Conservation (phyloP, 2,329 filamentous ascomycete genomes). For the Penicillium italicum region DNA sequence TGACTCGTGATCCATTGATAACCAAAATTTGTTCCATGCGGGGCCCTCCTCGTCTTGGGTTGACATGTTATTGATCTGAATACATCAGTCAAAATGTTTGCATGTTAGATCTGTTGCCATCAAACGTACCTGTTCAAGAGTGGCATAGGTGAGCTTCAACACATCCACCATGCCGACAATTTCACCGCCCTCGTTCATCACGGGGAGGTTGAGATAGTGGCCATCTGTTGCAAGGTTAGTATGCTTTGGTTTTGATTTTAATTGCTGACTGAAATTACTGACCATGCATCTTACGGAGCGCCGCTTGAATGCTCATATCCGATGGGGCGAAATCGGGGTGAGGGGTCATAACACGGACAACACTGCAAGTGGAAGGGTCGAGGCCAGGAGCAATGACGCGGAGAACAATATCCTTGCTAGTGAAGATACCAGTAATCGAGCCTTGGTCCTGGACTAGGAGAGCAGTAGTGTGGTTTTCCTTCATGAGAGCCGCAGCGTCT, state of each 20-base stretch:
- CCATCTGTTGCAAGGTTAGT: conserved; percentile 61
- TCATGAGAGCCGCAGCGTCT: conserved; percentile 94
- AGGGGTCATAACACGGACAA: conserved; percentile 97
- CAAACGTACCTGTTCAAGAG: conserved; percentile 76
- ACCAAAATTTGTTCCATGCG: conserved; percentile 99
- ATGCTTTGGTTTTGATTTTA: background rate
- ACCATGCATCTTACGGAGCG: conserved; percentile 98
- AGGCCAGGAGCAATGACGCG: conserved; percentile 96
- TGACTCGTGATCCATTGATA: conserved; percentile 89
- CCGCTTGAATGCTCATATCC: conserved; percentile 98
- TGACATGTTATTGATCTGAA: conserved; percentile 82
- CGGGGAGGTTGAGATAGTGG: conserved; percentile 94
- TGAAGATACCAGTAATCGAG: conserved; percentile 97
- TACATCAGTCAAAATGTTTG: background rate
- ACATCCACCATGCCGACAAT: conserved; percentile 99
- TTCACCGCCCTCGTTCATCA: conserved; percentile 96
- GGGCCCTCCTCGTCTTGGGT: conserved; percentile 87
- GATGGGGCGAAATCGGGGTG: conserved; percentile 98
- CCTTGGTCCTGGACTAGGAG: conserved; percentile 95
- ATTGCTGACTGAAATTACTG: conserved; percentile 37
- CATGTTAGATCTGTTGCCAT: background rate
- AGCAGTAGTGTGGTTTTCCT: conserved; percentile 96
- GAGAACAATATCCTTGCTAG: conserved; percentile 97
- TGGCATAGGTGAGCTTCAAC: conserved; percentile 95
- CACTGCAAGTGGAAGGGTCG: conserved; percentile 91